A percentile compares a stretch with the other conserved stretches of the same genome.
Conservation (phyloP, 2,329 filamentous ascomycete genomes). For the Fulvia fulva region DNA sequence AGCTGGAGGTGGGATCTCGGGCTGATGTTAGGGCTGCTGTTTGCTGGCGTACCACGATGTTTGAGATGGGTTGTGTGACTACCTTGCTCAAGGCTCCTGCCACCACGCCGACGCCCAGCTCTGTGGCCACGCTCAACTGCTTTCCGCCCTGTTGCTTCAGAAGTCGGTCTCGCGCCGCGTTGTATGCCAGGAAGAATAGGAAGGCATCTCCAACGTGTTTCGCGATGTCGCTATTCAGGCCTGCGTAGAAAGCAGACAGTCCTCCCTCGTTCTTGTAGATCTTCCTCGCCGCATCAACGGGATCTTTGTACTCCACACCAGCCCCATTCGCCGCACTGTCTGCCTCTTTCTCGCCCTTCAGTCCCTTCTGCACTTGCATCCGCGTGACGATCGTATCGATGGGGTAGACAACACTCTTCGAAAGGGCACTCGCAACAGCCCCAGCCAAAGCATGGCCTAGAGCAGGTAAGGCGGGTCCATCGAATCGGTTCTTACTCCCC, state of each 20-base stretch:
- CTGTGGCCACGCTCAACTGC: constrained; percentile 60
- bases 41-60: constrained; percentile 78
- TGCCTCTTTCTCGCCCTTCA: constrained; percentile 39
- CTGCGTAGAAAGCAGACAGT: constrained; percentile 60
- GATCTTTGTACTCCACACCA: constrained; percentile 55
- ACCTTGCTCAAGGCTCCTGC: constrained; percentile 72
- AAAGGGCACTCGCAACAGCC: constrained; percentile 71
- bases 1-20: constrained; percentile 33
- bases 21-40: constrained; percentile 55
- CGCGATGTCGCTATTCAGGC: constrained; percentile 40
- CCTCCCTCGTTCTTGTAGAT: constrained; percentile 72
- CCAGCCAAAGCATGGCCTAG: constrained; percentile 79
- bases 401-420: constrained; percentile 75
- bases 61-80: constrained; percentile 75
- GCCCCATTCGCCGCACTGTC: constrained; percentile 32
- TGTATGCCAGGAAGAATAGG: constrained; percentile 82
- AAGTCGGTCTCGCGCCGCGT: constrained; percentile 48
- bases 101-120: constrained; percentile 68
- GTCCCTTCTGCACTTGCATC: constrained; percentile 70
- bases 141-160: constrained; percentile 37
- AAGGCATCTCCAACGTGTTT: constrained; percentile 65
- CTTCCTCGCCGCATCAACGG: constrained; percentile 65
- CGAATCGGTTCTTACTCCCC: constrained; percentile 1
- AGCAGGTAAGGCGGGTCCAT: constrained; percentile 58
- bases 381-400: constrained; percentile 77